These are phyloP conservation scores for Calycina marina DNA, from an alignment of 2,329 filamentous ascomycete genomes.

Conservation along the genomic window DNA sequence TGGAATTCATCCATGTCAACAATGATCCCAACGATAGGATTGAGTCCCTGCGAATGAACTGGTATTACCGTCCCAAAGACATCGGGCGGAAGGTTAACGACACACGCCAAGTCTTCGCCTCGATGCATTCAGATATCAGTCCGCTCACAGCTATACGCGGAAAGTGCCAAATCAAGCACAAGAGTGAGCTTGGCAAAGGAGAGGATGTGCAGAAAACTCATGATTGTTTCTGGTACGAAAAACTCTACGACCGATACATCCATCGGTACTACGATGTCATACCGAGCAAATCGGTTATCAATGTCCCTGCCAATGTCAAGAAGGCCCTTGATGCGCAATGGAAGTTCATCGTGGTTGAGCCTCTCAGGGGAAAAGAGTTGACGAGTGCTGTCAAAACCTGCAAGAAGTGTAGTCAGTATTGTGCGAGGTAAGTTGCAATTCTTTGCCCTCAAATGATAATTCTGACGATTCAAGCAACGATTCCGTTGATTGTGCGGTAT, in stretches of 20 bases:
- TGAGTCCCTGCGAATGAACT: constrained; percentile 85
- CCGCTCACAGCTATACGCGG: constrained; percentile 84
- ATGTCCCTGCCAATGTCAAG: constrained; percentile 89
- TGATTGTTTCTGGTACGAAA: constrained; percentile 93
- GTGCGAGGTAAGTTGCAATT: constrained; percentile 57
- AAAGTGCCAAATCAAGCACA: constrained; percentile 82
- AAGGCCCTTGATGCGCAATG: constrained; percentile 91
- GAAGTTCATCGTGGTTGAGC: constrained; percentile 92
- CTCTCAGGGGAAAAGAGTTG: constrained; percentile 84
- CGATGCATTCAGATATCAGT: constrained; percentile 96
- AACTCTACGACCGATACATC: constrained; percentile 95
- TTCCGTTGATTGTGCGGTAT: constrained; percentile 94
- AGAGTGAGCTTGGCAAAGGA: constrained; percentile 68
- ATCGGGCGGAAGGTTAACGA: constrained; percentile 86
- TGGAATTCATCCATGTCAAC: constrained; percentile 85
- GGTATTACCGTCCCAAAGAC: constrained; percentile 95
- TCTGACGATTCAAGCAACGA: too few relatives aligned
- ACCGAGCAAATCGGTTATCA: constrained; percentile 81
- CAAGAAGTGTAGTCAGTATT: constrained; percentile 83
- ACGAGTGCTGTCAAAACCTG: constrained; percentile 93
- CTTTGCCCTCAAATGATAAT: too few relatives aligned
- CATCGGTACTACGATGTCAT: constrained; percentile 97
- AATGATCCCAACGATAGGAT: constrained; percentile 61
- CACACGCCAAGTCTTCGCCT: constrained; percentile 81
- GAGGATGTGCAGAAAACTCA: constrained; percentile 72